Base-by-base conservation (phyloP, 1,139 yeast genomes). In the Lodderomyces margitis region DNA sequence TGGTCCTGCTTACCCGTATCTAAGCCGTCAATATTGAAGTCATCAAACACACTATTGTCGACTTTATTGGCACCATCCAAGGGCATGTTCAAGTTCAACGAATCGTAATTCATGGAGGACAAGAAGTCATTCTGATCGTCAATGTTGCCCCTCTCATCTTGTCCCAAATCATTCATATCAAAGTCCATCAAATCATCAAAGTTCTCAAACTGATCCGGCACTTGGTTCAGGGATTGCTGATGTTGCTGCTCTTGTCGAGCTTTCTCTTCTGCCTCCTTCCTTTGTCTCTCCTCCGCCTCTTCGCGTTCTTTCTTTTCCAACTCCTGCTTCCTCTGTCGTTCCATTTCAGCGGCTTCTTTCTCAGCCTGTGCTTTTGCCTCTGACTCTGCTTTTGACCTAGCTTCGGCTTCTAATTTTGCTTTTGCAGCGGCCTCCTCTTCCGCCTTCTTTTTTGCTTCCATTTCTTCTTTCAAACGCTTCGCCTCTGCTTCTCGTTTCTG, bases 81-180 rank as follows among this genome's bases (percentile, higher is more conserved):
- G 14, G 48, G 45, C 19, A 45, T 24, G 20, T 47, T 47, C 23
- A 45, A 27, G 8, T 39, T 41, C 40, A 47, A 38, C 30, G 47
- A 50, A 23, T 50, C 48, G 40, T 68, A 68, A 47, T 58, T 62
- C 27, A 69, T 65, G 1, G 66, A 55, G 11, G 71, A 61, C 17
- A 71, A 58, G 15, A 69, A 66, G 42, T 70, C 75, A 2, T 66
- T 52, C 1, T 74, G 74, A 42, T 70, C 68, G 10, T 37, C 38
- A 9, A 32, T 21, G n/a, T 70, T 68, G 6, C 32, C 33, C 14
- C 42, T 43, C 16, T 37, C 40, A 11, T 39, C 40, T 27, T 42
- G 41, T 16, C 66, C 67, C 21, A 66, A 36, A 14, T 46, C 49
- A 37, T 42, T 41, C 36, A 48, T 38, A 37, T 46, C 46, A 34